Evolutionary conservation across 1,284 basidiomycete genomes (phyloP).

Genomic region (Entoloma clypeatum): DNA sequence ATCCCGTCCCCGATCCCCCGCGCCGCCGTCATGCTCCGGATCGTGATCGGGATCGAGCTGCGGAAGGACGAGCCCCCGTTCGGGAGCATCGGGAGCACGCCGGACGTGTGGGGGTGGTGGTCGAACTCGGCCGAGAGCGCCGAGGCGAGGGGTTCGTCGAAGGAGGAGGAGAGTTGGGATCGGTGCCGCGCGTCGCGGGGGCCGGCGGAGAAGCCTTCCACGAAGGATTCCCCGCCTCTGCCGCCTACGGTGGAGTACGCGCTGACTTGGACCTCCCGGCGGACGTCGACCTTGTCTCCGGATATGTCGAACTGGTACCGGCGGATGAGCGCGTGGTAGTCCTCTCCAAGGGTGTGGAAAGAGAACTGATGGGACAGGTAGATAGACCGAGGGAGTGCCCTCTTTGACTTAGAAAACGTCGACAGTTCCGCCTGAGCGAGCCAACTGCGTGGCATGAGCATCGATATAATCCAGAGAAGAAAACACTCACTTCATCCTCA

Average conservation of each 20-base stretch:
- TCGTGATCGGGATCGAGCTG: slow-evolving; percentile 56
- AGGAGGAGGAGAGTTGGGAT: slow-evolving; percentile 48
- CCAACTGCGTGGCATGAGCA: slow-evolving; percentile 39
- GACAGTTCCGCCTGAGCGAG: slow-evolving; percentile 78
- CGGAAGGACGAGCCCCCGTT: slow-evolving; percentile 59
- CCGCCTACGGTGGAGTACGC: slow-evolving; percentile 39
- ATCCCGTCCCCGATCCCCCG: slow-evolving; percentile 55
- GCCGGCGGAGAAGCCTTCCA: slow-evolving; percentile 48
- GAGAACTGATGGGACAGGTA: slow-evolving; percentile 81
- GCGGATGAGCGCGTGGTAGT: slow-evolving; percentile 76
- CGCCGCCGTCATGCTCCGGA: slow-evolving; percentile 56
- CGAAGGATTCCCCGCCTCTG: slow-evolving; percentile 47
- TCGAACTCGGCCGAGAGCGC: slow-evolving; percentile 68
- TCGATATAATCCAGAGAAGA: slow-evolving; percentile 6
- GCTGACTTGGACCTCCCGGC: slow-evolving; percentile 66
- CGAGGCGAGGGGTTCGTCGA: slow-evolving; percentile 74
- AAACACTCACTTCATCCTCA: slow-evolving; percentile 27
- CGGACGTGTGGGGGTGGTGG: slow-evolving; percentile 43
- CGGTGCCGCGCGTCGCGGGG: slow-evolving; percentile 35
- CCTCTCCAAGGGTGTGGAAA: slow-evolving; percentile 72
- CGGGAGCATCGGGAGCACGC: slow-evolving; percentile 70
- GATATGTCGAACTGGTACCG: slow-evolving; percentile 61
- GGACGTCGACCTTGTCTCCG: slow-evolving; percentile 62
- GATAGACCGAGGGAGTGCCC: slow-evolving; percentile 64
- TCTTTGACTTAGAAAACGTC: slow-evolving; percentile 56